Evolutionary conservation across 1,284 basidiomycete genomes (phyloP).

Genomic region (Mycena citricolor): DNA sequence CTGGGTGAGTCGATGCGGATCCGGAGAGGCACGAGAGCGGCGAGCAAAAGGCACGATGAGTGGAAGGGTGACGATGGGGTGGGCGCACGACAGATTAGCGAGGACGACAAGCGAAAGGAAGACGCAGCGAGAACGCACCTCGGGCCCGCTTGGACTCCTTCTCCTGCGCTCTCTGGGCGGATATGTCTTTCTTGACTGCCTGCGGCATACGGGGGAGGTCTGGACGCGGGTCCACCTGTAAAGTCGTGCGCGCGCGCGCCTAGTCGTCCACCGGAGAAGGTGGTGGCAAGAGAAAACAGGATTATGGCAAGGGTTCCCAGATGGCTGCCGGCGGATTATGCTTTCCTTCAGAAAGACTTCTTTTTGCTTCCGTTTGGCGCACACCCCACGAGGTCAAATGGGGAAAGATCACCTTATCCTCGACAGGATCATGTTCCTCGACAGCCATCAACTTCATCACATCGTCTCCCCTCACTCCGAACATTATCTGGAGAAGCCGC

Average conservation of each 20-base stretch:
- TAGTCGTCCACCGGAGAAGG: background rate
- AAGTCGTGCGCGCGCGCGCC: background rate
- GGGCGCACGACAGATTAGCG: no score
- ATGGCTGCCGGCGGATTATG: slow-evolving; percentile 10
- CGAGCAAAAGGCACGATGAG: no score
- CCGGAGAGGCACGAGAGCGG: no score
- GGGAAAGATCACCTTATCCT: no score
- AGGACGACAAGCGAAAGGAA: background rate
- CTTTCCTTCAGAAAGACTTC: no score
- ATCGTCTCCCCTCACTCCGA: no score
- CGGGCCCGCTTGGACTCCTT: slow-evolving; percentile 65
- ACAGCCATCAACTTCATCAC: no score
- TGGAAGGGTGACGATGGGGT: no score
- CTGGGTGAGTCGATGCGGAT: no score
- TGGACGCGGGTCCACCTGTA: background rate
- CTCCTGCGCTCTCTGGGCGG: slow-evolving; percentile 43
- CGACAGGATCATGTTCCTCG: no score
- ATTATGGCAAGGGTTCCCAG: background rate
- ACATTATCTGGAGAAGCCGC: no score
- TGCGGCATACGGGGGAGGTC: slow-evolving; percentile 36
- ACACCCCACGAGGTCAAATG: no score
- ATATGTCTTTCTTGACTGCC: slow-evolving; percentile 40
- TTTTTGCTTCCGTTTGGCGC: slow-evolving; percentile 13
- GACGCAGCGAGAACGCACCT: slow-evolving; percentile 32
- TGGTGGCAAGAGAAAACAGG: slow-evolving; percentile 4